Evolutionary conservation across 2,329 filamentous ascomycete species (phyloP), one percentile per base, ranked within the genome.

Genomic region (Ceratocystis cacaofunesta): DNA sequence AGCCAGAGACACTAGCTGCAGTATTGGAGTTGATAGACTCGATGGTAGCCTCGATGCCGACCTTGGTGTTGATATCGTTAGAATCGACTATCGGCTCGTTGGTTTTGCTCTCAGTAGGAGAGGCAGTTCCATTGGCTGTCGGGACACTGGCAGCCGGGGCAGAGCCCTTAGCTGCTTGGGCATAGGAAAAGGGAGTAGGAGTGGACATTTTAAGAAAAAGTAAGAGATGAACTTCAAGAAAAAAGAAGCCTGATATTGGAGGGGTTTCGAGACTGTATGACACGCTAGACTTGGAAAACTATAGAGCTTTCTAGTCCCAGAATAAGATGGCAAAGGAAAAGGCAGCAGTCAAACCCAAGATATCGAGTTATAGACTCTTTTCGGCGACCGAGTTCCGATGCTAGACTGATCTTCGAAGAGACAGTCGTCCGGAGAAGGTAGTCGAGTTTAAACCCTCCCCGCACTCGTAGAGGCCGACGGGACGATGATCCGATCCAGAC

Each of bases 131-230:
- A n/a, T 28, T 48, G 43, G 64, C 61, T 28, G 64, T 43, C 8
- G 60, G 15, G 50, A 41, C 58, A 25, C 61, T 43, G 55, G 61
- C 61, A 36, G 61, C 32, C 46, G 65, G 46, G 41, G 66, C 36
- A 32, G 62, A 63, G n/a, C 83, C 72, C 76, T 94, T 94, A 68
- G 92, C 92, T 73, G 92, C 92, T 81, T 96, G 91, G 72, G 92
- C 92, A 76, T 97, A 97, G 68, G 92, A 96, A 74, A 96, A 96
- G 43, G 84, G 79, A 68, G 84, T 79, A 69, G 82, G 71, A 67
- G 75, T 75, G 69, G 81, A 81, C 82, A 84, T 84, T 67, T 62
- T 65, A 32, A 32, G 12, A 22, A 41, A 57, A 44, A 17, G 52
- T 36, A 44, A 36, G 4, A 22, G 36, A 17, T 30, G 10, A 41